Base-by-base conservation (phyloP, 768 basidiomycete species). In the Leucocoprinus leucothites region DNA sequence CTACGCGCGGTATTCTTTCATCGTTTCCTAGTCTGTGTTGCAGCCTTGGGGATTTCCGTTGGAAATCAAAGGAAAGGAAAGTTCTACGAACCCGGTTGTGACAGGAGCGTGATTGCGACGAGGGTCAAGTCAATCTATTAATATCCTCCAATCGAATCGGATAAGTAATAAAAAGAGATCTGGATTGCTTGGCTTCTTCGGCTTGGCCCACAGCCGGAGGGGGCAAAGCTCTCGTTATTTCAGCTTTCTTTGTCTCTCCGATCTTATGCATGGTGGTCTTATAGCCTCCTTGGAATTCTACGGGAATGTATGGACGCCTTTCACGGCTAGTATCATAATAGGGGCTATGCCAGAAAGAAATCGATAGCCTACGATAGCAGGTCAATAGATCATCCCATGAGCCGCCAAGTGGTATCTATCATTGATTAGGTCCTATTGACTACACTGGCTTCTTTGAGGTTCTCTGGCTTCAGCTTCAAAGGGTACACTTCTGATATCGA, bases 121-220 rank as follows among this genome's bases (percentile, higher is more conserved):
- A 53, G 52, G 52, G 52, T 52, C 31, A 45, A 28, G 34, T 53
- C 41, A 52, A 41, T 48, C 38, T 56, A 56, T 56, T 43, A 42
- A 56, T 56, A 49, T 41, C 47, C 22, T 38, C 53, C 53, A 56
- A 56, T 56, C 40, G 41, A n/a, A 36, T 56, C 54, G 34, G 41
- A 24, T 38, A 40, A 4, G 21, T 21, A 19, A 53, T 35, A n/a
- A 31, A 43, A 11, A 36, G 34, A 13, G 31, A 31, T 31, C 31
- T 31, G 5, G 31, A 31, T 31, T n/a, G 31, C 31, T 5, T 5
- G 31, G 6, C 31, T 31, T 31, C 31, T 31, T 31, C 31, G 31
- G 31, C 14, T 47, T 28, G 3, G 24, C 45, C 25, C 46, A 28
- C 31, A 31, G 31, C 31, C 31, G 31, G 11, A 31, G 31, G 31